Evolutionary conservation across 2,329 filamentous ascomycete species (phyloP).

Genomic region (Eutypella sp.): DNA sequence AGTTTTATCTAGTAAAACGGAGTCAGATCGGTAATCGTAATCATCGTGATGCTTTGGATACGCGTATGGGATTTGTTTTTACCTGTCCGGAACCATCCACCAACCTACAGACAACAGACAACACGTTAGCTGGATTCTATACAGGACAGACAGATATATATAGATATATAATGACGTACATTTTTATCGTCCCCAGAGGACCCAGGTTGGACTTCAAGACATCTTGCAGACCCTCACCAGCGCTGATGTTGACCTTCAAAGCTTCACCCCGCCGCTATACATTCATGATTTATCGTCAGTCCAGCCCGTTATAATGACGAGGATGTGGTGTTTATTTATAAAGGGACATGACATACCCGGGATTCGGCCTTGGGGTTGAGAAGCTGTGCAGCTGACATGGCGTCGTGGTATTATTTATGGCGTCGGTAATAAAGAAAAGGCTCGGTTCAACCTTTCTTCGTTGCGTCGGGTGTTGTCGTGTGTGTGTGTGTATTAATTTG

Average conservation of each 20-base stretch:
- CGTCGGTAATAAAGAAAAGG: no score
- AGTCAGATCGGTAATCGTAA: slow-evolving; percentile 18
- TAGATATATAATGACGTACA: no score
- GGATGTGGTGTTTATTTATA: slow-evolving; percentile 15
- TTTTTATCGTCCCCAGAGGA: slow-evolving; percentile 91
- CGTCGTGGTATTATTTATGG: no score
- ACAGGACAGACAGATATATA: background rate
- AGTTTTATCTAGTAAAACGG: slow-evolving; percentile 73
- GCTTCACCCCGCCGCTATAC: slow-evolving; percentile 89
- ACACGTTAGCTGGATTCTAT: background rate
- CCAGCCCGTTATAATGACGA: slow-evolving; percentile 7
- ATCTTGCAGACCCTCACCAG: slow-evolving; percentile 88
- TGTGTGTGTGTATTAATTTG: background rate
- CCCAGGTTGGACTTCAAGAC: slow-evolving; percentile 95
- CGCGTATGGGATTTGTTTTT: slow-evolving; percentile 25
- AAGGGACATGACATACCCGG: slow-evolving; percentile 74
- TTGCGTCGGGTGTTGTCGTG: background rate
- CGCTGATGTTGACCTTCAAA: slow-evolving; percentile 92
- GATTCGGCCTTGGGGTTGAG: slow-evolving; percentile 99
- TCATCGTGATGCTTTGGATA: slow-evolving; percentile 5
- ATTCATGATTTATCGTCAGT: slow-evolving; percentile 38
- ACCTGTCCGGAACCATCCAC: slow-evolving; percentile 67
- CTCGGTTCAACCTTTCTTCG: no score
- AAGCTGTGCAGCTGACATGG: slow-evolving; percentile 95
- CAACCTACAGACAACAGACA: slow-evolving; percentile 43